Conservation (phyloP, 495 filamentous ascomycete genomes). For the Neurospora sublineolata region DNA sequence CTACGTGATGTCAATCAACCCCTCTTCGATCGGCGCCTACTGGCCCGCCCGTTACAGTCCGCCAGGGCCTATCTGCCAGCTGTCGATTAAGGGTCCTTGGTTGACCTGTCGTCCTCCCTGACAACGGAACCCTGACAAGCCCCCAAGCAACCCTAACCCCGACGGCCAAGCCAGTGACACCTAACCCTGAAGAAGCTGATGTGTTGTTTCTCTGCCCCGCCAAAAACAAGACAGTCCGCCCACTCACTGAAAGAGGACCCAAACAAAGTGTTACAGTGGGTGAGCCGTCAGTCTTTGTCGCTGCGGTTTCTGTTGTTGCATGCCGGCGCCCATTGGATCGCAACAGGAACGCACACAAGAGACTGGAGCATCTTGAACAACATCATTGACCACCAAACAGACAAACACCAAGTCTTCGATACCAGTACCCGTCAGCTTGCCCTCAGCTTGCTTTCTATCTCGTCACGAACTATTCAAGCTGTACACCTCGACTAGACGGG, state of each 20-base stretch:
- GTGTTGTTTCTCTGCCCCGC: neutral
- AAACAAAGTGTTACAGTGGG: neutral
- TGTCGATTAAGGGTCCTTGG: neutral
- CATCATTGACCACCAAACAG: neutral
- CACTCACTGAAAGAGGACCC: neutral
- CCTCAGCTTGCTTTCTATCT: neutral
- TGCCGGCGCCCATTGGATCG: neutral
- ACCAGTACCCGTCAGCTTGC: neutral
- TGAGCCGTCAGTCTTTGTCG: neutral
- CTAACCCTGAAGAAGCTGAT: neutral
- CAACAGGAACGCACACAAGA: neutral
- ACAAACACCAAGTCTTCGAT: neutral
- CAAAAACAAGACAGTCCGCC: neutral
- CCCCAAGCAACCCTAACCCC: neutral
- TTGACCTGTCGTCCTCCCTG: neutral
- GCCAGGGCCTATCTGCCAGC: neutral
- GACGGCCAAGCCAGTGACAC: neutral
- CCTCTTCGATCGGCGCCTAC: neutral
- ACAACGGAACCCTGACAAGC: neutral
- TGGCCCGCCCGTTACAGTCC: neutral
- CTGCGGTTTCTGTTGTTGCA: neutral
- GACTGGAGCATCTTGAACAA: neutral
- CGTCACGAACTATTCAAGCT: neutral
- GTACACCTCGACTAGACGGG: neutral
- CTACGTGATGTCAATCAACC: neutral